A percentile compares a stretch with the other conserved stretches of the same genome.
Evolutionary conservation across 345 rosid genomes (phyloP).

Genomic region (Citrus reticulata): DNA sequence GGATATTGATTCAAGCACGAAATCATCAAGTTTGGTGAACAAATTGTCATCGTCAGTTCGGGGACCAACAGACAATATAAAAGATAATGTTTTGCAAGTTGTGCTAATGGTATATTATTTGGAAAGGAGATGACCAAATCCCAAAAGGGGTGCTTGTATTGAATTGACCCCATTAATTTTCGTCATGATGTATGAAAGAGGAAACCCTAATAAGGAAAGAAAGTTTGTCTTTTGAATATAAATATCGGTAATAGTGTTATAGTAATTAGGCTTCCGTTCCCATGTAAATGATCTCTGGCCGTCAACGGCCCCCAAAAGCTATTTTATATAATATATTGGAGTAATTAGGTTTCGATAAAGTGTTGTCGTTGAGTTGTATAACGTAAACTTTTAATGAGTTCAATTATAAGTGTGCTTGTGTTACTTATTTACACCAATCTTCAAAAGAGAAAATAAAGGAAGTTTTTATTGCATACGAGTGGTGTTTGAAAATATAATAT

Average conservation of each 20-base stretch:
- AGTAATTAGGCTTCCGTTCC: background rate
- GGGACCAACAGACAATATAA: slow-evolving; percentile 9
- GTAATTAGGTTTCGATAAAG: background rate
- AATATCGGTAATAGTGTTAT: too few species aligned
- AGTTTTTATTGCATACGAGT: background rate
- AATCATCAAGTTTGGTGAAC: slow-evolving; percentile 1
- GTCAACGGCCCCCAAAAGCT: slow-evolving; percentile 1
- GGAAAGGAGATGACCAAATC: background rate
- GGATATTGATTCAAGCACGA: background rate
- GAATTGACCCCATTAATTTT: background rate
- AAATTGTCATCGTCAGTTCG: background rate
- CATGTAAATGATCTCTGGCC: background rate
- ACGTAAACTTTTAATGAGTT: too few species aligned
- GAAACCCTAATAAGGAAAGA: background rate
- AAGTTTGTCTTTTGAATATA: background rate
- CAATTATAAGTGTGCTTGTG: background rate
- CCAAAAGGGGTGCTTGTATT: background rate
- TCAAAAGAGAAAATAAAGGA: background rate
- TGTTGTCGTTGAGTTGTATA: background rate
- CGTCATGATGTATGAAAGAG: background rate
- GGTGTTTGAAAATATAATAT: background rate
- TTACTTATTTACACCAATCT: background rate
- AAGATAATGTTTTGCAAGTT: slow-evolving; percentile 7
- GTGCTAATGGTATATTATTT: background rate
- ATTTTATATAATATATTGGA: background rate